Percentiles rank a stretch among this genome's conserved stretches.
These are phyloP conservation scores for Anastatica hierochuntica DNA, from an alignment of 345 rosid genomes.

Conservation along the genomic window DNA sequence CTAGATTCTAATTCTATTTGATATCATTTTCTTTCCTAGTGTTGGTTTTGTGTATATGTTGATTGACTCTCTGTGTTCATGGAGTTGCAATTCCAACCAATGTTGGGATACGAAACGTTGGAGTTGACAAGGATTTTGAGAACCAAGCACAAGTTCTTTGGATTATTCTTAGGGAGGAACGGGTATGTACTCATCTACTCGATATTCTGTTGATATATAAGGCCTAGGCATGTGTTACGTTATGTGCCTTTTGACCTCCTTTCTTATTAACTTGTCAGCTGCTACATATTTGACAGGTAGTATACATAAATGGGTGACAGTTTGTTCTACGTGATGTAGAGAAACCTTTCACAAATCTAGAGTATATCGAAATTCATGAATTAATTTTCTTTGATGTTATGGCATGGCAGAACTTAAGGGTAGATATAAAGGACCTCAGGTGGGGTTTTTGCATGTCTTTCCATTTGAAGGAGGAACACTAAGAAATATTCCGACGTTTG, in stretches of 20 bases:
- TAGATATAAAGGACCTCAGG: too few species aligned
- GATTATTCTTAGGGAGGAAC: slow-evolving; percentile 96
- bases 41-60: slow-evolving; percentile 39
- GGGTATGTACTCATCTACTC: slow-evolving; percentile 57
- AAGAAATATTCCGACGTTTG: too few species aligned
- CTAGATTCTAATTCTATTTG: too few species aligned
- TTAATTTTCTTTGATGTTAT: too few species aligned
- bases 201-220: too few species aligned
- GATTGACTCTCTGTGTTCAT: slow-evolving; percentile 65
- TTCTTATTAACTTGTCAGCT: background rate
- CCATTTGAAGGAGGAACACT: too few species aligned
- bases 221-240: too few species aligned
- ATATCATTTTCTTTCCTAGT: too few species aligned
- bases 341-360: slow-evolving; percentile 95
- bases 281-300: slow-evolving; percentile 46
- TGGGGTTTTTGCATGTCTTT: too few species aligned
- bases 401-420: too few species aligned
- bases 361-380: too few species aligned
- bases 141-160: slow-evolving; percentile 58
- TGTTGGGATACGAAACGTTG: slow-evolving; percentile 79
- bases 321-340: slow-evolving; percentile 95
- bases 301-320: slow-evolving; percentile 85
- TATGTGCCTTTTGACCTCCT: too few species aligned
- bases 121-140: slow-evolving; percentile 58
- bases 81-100: slow-evolving; percentile 92